Conservation (phyloP, 2,329 filamentous ascomycete genomes). For the Leptodontidium sp. region DNA sequence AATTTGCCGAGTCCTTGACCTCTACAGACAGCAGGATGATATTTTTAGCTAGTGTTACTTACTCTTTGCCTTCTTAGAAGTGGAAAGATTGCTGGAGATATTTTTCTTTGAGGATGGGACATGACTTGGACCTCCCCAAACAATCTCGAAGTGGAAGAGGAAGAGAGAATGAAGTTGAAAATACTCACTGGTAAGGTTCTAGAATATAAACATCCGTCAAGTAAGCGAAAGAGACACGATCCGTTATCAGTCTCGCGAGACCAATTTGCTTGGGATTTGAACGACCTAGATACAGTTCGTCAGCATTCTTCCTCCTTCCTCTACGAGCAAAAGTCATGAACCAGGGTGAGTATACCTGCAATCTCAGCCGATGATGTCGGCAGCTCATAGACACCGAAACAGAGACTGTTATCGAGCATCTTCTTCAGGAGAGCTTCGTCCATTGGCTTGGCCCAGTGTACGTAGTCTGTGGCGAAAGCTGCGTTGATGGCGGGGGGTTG, state of each 20-base stretch:
- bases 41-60: background rate
- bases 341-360: conserved; percentile 41
- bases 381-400: conserved; percentile 63
- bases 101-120: no score
- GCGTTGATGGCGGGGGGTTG: conserved; percentile 62
- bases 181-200: conserved; percentile 57
- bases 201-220: conserved; percentile 74
- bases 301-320: background rate
- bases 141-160: no score
- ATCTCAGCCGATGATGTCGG: conserved; percentile 46
- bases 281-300: conserved; percentile 28
- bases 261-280: conserved; percentile 56
- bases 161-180: no score
- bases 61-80: no score
- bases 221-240: conserved; percentile 73
- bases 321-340: background rate
- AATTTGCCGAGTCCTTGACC: conserved; percentile 69
- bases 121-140: no score
- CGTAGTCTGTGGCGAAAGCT: conserved; percentile 62
- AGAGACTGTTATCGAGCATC: conserved; percentile 65
- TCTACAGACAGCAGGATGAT: conserved; percentile 2
- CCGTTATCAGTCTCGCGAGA: conserved; percentile 71
- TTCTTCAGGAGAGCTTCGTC: conserved; percentile 57
- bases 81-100: no score
- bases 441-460: conserved; percentile 68